These are phyloP conservation scores for Suillus fuscotomentosus DNA, from an alignment of 768 basidiomycete genomes.

Conservation along the genomic window DNA sequence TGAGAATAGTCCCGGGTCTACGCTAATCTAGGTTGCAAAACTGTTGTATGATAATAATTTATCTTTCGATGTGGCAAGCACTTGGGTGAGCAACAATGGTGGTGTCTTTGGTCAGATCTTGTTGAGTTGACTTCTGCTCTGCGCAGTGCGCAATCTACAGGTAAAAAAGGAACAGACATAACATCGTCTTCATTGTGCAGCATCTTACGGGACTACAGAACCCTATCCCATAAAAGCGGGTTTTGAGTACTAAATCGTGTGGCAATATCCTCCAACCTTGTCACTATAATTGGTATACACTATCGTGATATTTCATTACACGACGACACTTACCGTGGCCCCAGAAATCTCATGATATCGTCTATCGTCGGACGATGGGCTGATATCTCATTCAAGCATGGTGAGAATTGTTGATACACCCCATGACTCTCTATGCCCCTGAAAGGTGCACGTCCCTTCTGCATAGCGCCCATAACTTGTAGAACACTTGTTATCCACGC, in stretches of 20 bases:
- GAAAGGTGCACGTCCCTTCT: not conserved
- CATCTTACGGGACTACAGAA: no score
- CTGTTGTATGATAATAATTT: no score
- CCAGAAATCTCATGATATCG: not conserved
- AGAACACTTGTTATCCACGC: slow-evolving; percentile 7
- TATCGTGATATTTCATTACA: not conserved
- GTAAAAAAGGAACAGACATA: no score
- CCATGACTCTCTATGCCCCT: not conserved
- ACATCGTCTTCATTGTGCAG: no score
- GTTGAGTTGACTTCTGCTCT: no score
- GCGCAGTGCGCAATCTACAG: no score
- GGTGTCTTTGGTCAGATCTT: no score
- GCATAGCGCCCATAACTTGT: slow-evolving; percentile 7
- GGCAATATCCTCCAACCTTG: not conserved
- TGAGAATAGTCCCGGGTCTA: no score
- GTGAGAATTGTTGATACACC: not conserved
- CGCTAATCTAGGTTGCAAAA: no score
- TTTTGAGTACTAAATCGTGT: not conserved
- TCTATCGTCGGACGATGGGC: not conserved
- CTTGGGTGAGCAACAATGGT: no score
- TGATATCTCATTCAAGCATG: not conserved
- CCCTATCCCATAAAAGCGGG: no score
- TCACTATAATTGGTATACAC: not conserved
- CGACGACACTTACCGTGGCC: not conserved
- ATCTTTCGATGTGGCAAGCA: no score